Evolutionary conservation across 2,329 filamentous ascomycete genomes (phyloP).

Genomic region (Fusarium equiseti): DNA sequence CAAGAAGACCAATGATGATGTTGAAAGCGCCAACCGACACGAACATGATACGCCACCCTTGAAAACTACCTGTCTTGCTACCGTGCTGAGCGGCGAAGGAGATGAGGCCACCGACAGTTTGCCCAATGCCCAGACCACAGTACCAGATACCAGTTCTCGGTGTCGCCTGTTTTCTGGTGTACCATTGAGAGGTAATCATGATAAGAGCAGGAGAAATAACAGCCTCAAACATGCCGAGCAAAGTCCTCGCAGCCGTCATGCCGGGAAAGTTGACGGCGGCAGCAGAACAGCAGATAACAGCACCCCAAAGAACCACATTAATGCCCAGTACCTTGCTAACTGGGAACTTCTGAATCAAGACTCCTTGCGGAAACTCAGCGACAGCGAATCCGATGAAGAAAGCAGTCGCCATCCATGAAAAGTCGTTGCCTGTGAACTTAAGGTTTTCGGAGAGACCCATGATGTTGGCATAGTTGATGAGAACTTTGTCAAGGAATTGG

Average conservation of each 20-base stretch:
- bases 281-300: conserved; percentile 11
- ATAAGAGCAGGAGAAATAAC: conserved; percentile 2
- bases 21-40: conserved; percentile 8
- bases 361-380: conserved; percentile 12
- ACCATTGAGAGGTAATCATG: conserved; percentile 21
- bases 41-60: conserved; percentile 17
- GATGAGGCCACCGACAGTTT: conserved; percentile 13
- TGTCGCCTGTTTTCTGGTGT: conserved; percentile 7
- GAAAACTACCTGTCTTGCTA: not conserved
- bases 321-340: conserved; percentile 9
- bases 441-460: conserved; percentile 12
- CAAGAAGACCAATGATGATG: not conserved
- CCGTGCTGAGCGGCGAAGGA: conserved; percentile 15
- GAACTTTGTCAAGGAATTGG: conserved; percentile 17
- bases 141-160: conserved; percentile 22
- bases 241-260: conserved; percentile 11
- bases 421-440: conserved; percentile 14
- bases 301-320: conserved; percentile 16
- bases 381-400: conserved; percentile 16
- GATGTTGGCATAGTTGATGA: conserved; percentile 23
- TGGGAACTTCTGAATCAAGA: conserved; percentile 6
- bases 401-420: conserved; percentile 19
- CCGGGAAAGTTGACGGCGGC: conserved; percentile 8
- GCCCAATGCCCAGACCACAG: conserved; percentile 10
- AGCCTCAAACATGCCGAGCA: conserved; percentile 22